Base-by-base conservation (phyloP, 129 eudicot genomes). In the Ambrosia artemisiifolia region DNA sequence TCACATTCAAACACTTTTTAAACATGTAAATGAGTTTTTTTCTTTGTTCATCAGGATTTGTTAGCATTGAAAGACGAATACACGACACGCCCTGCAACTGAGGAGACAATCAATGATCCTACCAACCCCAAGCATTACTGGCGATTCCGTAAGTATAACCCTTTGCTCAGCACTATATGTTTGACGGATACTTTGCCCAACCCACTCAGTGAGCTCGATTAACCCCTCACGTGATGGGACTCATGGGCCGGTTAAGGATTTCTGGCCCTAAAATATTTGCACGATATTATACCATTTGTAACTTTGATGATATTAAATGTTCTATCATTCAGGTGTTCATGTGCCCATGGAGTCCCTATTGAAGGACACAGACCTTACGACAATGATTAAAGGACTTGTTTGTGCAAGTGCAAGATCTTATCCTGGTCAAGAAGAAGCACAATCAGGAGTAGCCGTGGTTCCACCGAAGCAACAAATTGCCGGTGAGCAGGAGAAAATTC, bases 91-190 rank as follows among this genome's bases (percentile, higher is more conserved):
- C 97, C 97, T 72, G 99, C 99, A 4, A 46, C 60, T 7, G 99
- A 95, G 77, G 99, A 95, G 86, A 95, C 97, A 3, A 95, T 95
- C 80, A 95, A 95, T 50, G 97, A 95, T 79, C 99, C 99, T 32
- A 90, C 99, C 20, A 95, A 95, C 69, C 99, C 99, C 46, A 95
- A 91, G 78, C 99, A 95, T 71, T 95, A 95, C 71, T 95, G 99
- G 99, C 84, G 99, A 79, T 95, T 63, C 83, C 94, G 99, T 95
- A 85, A 57, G 97, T 79, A 12, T 63, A 14, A 28, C 11, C 2
- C 7, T 48, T n/a, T 46, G 48, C 36, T 53, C 51, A 4, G 18
- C 11, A 18, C 54, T 49, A 2, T 44, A 59, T 44, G 48, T 71
- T 56, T 56, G 67, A n/a, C n/a, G n/a, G n/a, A n/a, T n/a, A n/a